phyloP scores from a whole-genome alignment of 1,139 yeast species.

The Suhomyces choctaworum region DNA sequence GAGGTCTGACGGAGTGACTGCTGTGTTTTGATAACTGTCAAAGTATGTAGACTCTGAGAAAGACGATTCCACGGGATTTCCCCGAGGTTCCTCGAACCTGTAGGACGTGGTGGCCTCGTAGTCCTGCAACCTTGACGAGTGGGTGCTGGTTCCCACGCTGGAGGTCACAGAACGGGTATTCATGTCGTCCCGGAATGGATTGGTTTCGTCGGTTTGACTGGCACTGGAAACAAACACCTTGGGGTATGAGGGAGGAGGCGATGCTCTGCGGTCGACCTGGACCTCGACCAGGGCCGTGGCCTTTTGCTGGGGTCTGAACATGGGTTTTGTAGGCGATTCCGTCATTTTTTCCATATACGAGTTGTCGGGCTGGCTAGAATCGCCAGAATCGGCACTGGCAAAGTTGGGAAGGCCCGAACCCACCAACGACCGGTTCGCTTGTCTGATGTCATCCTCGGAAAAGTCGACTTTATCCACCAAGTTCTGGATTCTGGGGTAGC shows the following conservation, averaged over 20 bases:
- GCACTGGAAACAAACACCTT: conserved; percentile 17
- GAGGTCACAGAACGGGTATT: conserved; percentile 9
- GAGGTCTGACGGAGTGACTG: conserved; percentile 4
- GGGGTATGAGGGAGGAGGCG: conserved; percentile 7
- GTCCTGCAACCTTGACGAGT: conserved; percentile 5
- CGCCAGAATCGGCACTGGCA: conserved; percentile 42
- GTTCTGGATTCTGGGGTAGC: conserved; percentile 63
- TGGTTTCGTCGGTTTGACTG: conserved; percentile 17
- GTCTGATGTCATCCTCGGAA: conserved; percentile 63
- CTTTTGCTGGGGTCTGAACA: conserved; percentile 6
- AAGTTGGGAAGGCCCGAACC: conserved; percentile 67
- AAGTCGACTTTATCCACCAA: conserved; percentile 66
- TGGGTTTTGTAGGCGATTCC: conserved; percentile 10
- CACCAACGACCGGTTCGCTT: conserved; percentile 66
- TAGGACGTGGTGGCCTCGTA: conserved; percentile 5
- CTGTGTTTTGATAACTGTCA: too few species aligned
- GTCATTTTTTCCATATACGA: conserved; percentile 18
- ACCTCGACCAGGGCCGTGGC: conserved; percentile 3
- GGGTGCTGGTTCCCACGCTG: conserved; percentile 15
- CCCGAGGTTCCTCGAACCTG: conserved; percentile 7
- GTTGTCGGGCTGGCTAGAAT: conserved; percentile 12
- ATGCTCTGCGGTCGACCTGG: conserved; percentile 1
- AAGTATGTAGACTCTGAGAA: conserved; percentile 1
- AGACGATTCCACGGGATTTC: conserved; percentile 1
- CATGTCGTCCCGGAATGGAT: conserved; percentile 14